phyloP scores from a whole-genome alignment of 139 green algal species.

The Pycnococcus provasolii region DNA sequence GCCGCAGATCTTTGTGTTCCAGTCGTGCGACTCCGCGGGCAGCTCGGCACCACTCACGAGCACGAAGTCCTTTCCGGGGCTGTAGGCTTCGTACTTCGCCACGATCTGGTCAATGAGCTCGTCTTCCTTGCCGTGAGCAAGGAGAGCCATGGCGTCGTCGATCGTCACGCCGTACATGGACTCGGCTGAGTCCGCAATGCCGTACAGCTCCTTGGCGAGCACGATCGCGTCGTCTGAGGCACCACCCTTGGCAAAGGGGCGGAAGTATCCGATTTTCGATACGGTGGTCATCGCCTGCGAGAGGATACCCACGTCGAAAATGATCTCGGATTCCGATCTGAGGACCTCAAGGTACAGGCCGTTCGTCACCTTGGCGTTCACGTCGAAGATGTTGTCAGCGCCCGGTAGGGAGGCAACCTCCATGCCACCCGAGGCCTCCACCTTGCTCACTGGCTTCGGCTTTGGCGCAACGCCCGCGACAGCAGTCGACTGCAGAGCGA shows the following conservation, averaged over 20 bases:
- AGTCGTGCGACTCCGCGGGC: neutral
- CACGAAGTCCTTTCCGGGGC: constrained; percentile 4
- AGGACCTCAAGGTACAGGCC: too few relatives aligned
- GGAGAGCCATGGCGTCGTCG: neutral
- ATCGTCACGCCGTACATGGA: constrained; percentile 2
- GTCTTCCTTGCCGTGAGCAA: constrained; percentile 3
- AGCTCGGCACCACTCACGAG: constrained; percentile 1
- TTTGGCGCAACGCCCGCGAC: too few relatives aligned
- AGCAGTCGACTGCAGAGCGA: constrained; percentile 58
- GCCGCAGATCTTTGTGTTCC: neutral
- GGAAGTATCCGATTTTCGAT: neutral
- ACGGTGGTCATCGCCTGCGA: too few relatives aligned
- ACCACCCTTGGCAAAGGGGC: neutral
- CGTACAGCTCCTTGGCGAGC: neutral
- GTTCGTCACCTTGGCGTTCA: too few relatives aligned
- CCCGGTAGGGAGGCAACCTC: too few relatives aligned
- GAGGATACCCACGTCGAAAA: too few relatives aligned
- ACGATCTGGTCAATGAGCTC: constrained; percentile 8
- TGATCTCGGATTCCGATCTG: too few relatives aligned
- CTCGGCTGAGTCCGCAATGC: neutral
- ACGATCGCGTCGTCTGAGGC: neutral
- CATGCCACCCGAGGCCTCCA: too few relatives aligned
- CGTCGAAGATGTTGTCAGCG: too few relatives aligned
- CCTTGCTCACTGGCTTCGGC: too few relatives aligned
- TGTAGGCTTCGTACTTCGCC: neutral